These are phyloP conservation scores for Alternaria brassicae DNA, from an alignment of 2,329 filamentous ascomycete species.

Conservation along the genomic window DNA sequence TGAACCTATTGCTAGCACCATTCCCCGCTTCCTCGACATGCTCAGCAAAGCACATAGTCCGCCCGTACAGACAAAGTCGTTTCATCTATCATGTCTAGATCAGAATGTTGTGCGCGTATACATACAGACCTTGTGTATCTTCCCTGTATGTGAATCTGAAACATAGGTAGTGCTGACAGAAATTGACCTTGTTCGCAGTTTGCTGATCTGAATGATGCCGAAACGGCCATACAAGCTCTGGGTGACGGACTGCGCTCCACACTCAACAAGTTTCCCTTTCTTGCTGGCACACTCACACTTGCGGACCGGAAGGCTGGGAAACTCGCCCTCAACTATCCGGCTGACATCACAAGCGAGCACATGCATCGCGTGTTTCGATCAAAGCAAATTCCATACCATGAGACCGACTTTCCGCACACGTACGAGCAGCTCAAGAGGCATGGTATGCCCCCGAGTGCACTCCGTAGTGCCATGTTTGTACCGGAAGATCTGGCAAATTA, in stretches of 20 bases:
- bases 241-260: slow-evolving; percentile 32
- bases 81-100: slow-evolving; percentile 42
- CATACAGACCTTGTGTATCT: slow-evolving; percentile 40
- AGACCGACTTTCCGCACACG: slow-evolving; percentile 28
- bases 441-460: slow-evolving; percentile 45
- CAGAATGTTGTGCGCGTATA: slow-evolving; percentile 45
- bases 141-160: slow-evolving; percentile 30
- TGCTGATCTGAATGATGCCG: slow-evolving; percentile 34
- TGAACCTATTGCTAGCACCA: slow-evolving; percentile 24
- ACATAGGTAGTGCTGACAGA: neutral
- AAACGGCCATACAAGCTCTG: slow-evolving; percentile 38
- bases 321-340: slow-evolving; percentile 37
- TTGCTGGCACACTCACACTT: slow-evolving; percentile 42
- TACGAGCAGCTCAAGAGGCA: slow-evolving; percentile 41
- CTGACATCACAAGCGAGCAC: slow-evolving; percentile 25
- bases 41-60: slow-evolving; percentile 34
- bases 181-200: slow-evolving; percentile 26
- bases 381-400: slow-evolving; percentile 28
- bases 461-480: slow-evolving; percentile 38
- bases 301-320: slow-evolving; percentile 32
- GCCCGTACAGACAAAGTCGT: slow-evolving; percentile 25
- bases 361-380: slow-evolving; percentile 28
- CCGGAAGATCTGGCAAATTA: slow-evolving; percentile 41
- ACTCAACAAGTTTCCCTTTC: slow-evolving; percentile 37
- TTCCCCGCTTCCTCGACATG: slow-evolving; percentile 30